Percentiles rank a stretch among this genome's conserved stretches.
Conservation (phyloP, 148 eudicot species). For the Camellia japonica region DNA sequence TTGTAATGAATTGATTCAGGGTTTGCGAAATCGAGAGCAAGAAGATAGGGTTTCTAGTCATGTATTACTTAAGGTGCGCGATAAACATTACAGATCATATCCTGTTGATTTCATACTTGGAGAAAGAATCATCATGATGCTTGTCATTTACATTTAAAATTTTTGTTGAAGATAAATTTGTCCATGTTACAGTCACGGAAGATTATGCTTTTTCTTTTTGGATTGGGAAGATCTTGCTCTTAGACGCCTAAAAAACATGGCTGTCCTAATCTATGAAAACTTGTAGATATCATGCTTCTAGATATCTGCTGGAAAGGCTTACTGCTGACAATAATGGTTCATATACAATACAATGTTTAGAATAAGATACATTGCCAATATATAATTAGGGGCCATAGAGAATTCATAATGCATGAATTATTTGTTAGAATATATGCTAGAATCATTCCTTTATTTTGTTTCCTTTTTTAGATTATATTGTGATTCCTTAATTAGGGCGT, state of each 20-base stretch:
- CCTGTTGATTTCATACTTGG: neutral
- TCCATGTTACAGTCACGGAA: neutral
- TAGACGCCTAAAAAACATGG: neutral
- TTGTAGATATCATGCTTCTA: neutral
- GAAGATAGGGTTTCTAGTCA: constrained; percentile 90
- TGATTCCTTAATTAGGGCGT: no score
- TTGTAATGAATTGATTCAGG: constrained; percentile 42
- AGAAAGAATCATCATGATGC: neutral
- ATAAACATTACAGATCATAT: constrained; percentile 6
- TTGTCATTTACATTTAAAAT: neutral
- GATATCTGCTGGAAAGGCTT: neutral
- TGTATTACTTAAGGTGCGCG: constrained; percentile 66
- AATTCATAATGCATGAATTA: neutral
- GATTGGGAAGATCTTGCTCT: neutral
- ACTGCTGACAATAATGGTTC: neutral
- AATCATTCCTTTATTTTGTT: no score
- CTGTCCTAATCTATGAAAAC: neutral
- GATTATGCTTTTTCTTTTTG: neutral
- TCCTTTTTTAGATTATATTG: no score
- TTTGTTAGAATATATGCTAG: no score
- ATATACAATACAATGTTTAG: neutral
- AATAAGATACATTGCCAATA: neutral
- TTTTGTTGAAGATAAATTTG: neutral
- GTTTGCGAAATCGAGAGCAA: constrained; percentile 82
- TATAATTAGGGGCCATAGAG: neutral